Percentiles rank a stretch among this genome's conserved stretches.
These are phyloP conservation scores for Quercus tomentella DNA, from an alignment of 331 rosid species.

Conservation along the genomic window DNA sequence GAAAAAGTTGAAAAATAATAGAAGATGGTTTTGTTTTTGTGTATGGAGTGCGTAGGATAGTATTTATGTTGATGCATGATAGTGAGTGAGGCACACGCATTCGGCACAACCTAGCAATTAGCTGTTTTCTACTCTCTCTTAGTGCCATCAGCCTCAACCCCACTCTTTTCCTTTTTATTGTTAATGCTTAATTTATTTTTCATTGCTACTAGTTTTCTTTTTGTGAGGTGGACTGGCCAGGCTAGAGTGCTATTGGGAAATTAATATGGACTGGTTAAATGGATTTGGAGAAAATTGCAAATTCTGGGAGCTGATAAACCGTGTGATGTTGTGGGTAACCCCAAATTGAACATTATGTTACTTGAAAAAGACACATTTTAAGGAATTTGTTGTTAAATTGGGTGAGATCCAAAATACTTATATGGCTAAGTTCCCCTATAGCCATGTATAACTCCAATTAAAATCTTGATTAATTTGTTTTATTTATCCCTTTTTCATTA, in stretches of 20 bases:
- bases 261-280: too few species aligned
- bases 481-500: too few species aligned
- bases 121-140: neutral
- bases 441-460: too few species aligned
- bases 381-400: too few species aligned
- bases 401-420: too few species aligned
- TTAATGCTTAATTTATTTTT: neutral
- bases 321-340: neutral
- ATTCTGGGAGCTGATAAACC: neutral
- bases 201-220: neutral
- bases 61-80: neutral
- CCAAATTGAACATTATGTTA: too few species aligned
- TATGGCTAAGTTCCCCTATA: too few species aligned
- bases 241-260: neutral
- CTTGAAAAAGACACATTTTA: too few species aligned
- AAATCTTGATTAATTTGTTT: too few species aligned
- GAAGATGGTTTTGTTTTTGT: neutral
- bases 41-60: neutral
- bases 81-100: slow-evolving; percentile 9
- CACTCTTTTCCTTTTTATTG: neutral
- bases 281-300: neutral
- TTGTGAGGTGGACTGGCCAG: neutral
- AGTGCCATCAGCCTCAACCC: neutral
- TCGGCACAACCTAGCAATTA: neutral
- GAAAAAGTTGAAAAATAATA: neutral